Percentiles rank a stretch among this genome's conserved stretches.
phyloP scores from a whole-genome alignment of 768 basidiomycete species.

The Candolleomyces eurysporus region DNA sequence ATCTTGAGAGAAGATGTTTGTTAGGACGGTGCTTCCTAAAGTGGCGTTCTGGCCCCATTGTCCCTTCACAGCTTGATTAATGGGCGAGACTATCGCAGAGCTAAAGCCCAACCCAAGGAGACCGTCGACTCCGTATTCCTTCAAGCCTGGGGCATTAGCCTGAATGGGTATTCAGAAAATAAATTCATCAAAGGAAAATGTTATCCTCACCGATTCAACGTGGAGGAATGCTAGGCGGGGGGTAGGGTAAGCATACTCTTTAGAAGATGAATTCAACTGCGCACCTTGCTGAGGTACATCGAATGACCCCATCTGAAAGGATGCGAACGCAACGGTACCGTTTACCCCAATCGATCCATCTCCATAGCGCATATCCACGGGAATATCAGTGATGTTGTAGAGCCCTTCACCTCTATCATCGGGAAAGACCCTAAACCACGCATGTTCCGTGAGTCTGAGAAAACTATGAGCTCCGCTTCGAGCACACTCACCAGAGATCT shows the following conservation, averaged over 20 bases:
- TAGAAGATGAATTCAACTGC: neutral
- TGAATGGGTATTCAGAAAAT: neutral
- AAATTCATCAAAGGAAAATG: neutral
- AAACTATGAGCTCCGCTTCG: neutral
- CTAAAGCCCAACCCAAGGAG: conserved; percentile 36
- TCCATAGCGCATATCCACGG: conserved; percentile 26
- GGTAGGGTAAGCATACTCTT: neutral
- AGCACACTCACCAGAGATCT: conserved; percentile 29
- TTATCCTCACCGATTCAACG: neutral
- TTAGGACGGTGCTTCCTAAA: conserved; percentile 34
- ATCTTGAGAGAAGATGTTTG: conserved; percentile 35
- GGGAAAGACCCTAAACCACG: conserved; percentile 28
- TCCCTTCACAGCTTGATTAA: conserved; percentile 23
- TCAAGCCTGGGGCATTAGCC: neutral
- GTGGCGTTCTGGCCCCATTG: conserved; percentile 23
- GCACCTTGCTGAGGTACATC: conserved; percentile 22
- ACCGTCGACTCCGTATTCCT: conserved; percentile 27
- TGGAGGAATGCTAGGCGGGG: conserved; percentile 10
- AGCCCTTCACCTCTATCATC: conserved; percentile 23
- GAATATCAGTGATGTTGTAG: conserved; percentile 30
- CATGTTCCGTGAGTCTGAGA: neutral
- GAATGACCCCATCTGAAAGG: conserved; percentile 29
- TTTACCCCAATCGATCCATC: conserved; percentile 32
- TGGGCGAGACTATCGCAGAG: conserved; percentile 23
- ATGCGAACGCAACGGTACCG: conserved; percentile 31